phyloP scores from a whole-genome alignment of 2,329 filamentous ascomycete genomes.

The Clarireedia sp. region DNA sequence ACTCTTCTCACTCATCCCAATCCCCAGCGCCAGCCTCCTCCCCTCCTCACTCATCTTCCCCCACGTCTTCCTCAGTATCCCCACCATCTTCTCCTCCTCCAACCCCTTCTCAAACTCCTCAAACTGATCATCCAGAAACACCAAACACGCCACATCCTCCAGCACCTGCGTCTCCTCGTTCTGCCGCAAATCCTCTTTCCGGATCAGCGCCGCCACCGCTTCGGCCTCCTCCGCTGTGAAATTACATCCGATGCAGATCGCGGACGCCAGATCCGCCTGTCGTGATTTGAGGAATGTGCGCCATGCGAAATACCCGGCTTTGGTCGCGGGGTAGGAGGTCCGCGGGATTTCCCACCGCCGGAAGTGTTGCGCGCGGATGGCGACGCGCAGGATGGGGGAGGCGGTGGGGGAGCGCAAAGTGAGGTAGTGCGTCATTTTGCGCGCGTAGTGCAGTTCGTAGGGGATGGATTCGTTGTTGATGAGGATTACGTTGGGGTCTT shows the following conservation, averaged over 20 bases:
- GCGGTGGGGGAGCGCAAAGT: constrained; percentile 50
- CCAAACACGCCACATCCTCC: constrained; percentile 80
- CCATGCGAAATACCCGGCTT: constrained; percentile 74
- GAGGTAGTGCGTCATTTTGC: constrained; percentile 71
- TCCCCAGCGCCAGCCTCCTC: constrained; percentile 54
- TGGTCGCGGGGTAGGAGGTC: constrained; percentile 63
- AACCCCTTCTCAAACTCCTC: constrained; percentile 70
- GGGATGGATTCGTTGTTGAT: constrained; percentile 41
- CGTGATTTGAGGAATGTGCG: constrained; percentile 64
- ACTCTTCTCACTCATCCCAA: constrained; percentile 56
- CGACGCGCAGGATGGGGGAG: constrained; percentile 60
- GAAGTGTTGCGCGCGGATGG: constrained; percentile 79
- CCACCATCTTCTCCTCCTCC: constrained; percentile 70
- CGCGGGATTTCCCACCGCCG: constrained; percentile 76
- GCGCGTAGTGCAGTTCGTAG: constrained; percentile 77
- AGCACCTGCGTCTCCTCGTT: constrained; percentile 64
- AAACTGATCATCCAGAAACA: constrained; percentile 82
- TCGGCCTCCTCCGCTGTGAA: constrained; percentile 43
- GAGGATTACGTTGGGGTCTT: constrained; percentile 53
- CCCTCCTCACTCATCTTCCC: constrained; percentile 63
- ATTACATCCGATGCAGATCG: constrained; percentile 40
- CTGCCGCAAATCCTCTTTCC: constrained; percentile 65
- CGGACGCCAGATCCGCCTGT: constrained; percentile 52
- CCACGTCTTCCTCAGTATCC: constrained; percentile 67
- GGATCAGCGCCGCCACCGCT: constrained; percentile 62